Percentiles rank a stretch among this genome's conserved stretches.
Conservation (phyloP, 73 alveolate species). For the Paramecium sonneborni region DNA sequence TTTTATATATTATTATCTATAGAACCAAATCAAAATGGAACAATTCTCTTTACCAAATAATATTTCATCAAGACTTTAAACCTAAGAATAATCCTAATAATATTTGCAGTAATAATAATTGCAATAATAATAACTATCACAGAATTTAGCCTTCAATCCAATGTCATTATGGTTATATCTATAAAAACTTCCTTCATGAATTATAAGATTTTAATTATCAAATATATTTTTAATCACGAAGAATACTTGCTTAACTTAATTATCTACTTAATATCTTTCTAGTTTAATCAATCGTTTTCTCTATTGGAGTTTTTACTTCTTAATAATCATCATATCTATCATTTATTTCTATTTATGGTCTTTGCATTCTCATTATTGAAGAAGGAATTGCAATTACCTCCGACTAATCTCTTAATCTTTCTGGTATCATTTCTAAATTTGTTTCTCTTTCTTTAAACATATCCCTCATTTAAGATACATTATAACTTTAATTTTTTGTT, state of each 20-base stretch:
- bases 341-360: background rate
- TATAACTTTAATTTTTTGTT: background rate
- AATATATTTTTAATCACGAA: background rate
- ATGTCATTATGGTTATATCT: background rate
- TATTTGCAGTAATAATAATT: background rate
- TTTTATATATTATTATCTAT: background rate
- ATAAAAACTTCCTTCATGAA: constrained; percentile 2
- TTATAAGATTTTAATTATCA: background rate
- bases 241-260: background rate
- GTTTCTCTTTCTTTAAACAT: background rate
- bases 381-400: background rate
- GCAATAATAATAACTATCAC: background rate
- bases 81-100: background rate
- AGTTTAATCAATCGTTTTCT: constrained; percentile 23
- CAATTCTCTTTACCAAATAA: background rate
- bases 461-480: background rate
- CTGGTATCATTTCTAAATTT: background rate
- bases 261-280: constrained; percentile 34
- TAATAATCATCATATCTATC: background rate
- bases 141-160: constrained; percentile 8
- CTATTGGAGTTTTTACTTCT: background rate
- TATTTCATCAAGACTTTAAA: background rate
- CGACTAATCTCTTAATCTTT: constrained; percentile 16
- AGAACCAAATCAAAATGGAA: background rate
- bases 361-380: background rate